Conservation (phyloP, 139 green algal genomes). For the Chlamydomonas sp. region DNA sequence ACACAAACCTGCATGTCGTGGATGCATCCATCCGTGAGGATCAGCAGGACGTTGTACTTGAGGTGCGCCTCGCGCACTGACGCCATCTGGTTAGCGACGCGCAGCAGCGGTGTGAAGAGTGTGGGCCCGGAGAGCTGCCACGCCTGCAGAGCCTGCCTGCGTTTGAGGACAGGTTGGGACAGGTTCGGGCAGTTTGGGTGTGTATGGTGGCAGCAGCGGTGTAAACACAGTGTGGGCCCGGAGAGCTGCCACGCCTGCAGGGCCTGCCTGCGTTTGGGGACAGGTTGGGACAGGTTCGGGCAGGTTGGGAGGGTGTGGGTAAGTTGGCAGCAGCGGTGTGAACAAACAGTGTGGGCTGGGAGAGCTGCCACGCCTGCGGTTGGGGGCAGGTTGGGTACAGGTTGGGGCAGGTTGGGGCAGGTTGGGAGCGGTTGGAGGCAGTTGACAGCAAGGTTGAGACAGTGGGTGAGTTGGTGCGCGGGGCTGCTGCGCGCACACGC, state of each 20-base stretch:
- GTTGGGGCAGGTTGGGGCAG: no score
- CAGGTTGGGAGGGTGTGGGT: no score
- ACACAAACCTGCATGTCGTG: constrained; percentile 3
- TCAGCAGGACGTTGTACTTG: neutral
- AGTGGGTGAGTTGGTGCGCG: no score
- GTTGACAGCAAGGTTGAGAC: no score
- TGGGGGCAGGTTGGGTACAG: no score
- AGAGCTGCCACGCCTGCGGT: neutral
- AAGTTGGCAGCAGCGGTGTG: neutral
- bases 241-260: neutral
- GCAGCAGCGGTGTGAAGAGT: neutral
- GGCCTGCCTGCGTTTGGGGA: neutral
- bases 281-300: no score
- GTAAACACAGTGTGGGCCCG: neutral
- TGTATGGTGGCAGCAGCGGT: constrained; percentile 2
- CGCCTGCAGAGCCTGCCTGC: neutral
- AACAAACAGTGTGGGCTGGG: neutral
- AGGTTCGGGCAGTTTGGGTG: no score
- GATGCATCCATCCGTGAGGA: constrained; percentile 12
- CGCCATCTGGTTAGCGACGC: no score
- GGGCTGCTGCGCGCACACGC: no score
- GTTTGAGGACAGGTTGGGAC: no score
- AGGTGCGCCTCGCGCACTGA: no score
- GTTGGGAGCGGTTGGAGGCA: no score
- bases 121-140: neutral